Evolutionary conservation across 176 grass and related monocot species (phyloP), one percentile per base, ranked within the genome.

Genomic region (Elaeis guineensis): DNA sequence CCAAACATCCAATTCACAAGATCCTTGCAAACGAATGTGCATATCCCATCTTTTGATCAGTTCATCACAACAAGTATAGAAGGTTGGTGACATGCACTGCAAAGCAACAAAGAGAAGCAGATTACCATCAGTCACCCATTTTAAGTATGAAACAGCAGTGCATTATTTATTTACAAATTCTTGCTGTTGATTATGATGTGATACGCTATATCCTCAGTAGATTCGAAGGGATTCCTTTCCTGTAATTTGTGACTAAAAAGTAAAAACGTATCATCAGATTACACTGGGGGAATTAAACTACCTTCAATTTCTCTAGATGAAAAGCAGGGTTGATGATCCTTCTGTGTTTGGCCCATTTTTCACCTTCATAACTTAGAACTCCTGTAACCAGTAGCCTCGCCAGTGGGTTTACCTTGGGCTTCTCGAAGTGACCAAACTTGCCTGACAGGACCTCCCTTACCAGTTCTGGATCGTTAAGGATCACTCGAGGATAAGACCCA

Each of bases 401-500:
- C 2, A 65, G 19, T 2, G 50, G 69, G 57, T 16, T 22, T n/a
- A 35, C 3, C 4, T 29, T 29, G 6, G 74, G 24, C 16, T 76
- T 87, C 32, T 23, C 28, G 5, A 78, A 86, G 12, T 83, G 28
- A 1, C 73, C 80, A 53, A 55, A 80, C 60, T 83, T 86, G 16
- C 72, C 83, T 0, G 52, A 67, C 0, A 81, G 26, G 3, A 87
- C 58, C 25, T 87, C 69, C 19, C 68, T 65, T 17, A 53, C 77
- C 63, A 76, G 53, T 29, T 81, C 53, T 20, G 77, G 83, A 22
- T 87, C 80, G 2, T n/a, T 72, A 19, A 92, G 19, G 19, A 3
- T 58, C 49, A 87, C 22, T 22, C 70, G 63, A 20, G 83, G 83
- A 25, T n/a, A 19, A 22, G 80, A 63, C 12, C 83, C 77, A 15